Conservation (phyloP, 2,329 filamentous ascomycete genomes). For the Xylaria digitata region DNA sequence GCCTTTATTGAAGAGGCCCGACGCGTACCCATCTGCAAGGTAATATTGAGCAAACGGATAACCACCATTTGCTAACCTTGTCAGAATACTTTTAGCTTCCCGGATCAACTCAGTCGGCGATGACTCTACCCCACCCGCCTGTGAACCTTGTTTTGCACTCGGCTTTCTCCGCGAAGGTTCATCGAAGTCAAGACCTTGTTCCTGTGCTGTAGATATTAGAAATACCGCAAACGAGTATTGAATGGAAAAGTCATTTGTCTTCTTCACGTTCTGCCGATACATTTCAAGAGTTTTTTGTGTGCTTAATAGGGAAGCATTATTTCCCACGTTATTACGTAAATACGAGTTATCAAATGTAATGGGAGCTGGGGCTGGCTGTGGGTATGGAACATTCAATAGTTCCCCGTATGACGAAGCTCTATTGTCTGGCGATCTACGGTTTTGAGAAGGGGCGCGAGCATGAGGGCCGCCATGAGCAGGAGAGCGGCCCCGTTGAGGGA, state of each 20-base stretch:
- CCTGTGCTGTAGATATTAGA: constrained; percentile 88
- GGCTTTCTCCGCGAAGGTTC: constrained; percentile 59
- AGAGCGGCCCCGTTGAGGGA: constrained; percentile 71
- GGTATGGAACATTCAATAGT: constrained; percentile 77
- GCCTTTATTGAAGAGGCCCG: constrained; percentile 93
- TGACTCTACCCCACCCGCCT: constrained; percentile 52
- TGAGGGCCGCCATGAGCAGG: constrained; percentile 58
- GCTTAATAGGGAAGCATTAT: constrained; percentile 89
- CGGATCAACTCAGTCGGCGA: constrained; percentile 77
- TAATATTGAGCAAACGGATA: constrained; percentile 99
- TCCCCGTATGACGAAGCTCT: constrained; percentile 68
- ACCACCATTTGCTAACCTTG: constrained; percentile 84
- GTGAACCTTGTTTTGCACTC: constrained; percentile 56
- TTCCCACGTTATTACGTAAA: constrained; percentile 82
- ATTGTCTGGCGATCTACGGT: constrained; percentile 66
- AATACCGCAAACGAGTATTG: constrained; percentile 98
- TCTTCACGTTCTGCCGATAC: constrained; percentile 97
- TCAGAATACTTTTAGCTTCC: constrained; percentile 90
- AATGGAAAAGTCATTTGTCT: constrained; percentile 88
- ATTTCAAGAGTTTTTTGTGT: constrained; percentile 95
- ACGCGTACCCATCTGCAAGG: constrained; percentile 91
- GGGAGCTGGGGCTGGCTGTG: constrained; percentile 77
- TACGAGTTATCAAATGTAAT: constrained; percentile 82
- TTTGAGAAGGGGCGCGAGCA: constrained; percentile 62
- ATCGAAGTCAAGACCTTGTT: constrained; percentile 71